Evolutionary conservation across 2,329 filamentous ascomycete genomes (phyloP).

Genomic region (Conoideocrella luteorostrata): DNA sequence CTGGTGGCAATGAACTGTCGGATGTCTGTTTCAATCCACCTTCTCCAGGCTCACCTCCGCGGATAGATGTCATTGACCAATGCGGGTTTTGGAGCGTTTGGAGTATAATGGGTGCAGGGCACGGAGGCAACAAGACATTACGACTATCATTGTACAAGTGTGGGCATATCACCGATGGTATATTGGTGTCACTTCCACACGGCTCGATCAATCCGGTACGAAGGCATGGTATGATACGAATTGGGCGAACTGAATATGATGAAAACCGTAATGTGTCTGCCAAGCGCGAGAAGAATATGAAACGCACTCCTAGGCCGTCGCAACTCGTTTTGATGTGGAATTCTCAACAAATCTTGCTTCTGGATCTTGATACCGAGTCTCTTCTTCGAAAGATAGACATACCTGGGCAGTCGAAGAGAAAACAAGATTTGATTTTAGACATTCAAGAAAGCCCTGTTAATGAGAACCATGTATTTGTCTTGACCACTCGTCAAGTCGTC

Average conservation of each 20-base stretch:
- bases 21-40: slow-evolving; percentile 61
- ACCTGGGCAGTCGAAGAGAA: slow-evolving; percentile 17
- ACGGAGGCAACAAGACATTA: slow-evolving; percentile 26
- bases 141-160: slow-evolving; percentile 28
- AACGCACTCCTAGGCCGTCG: background rate
- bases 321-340: slow-evolving; percentile 31
- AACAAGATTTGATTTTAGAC: slow-evolving; percentile 46
- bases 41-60: slow-evolving; percentile 40
- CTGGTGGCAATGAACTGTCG: slow-evolving; percentile 49
- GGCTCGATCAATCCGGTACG: slow-evolving; percentile 22
- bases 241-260: slow-evolving; percentile 24
- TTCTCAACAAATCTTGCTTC: slow-evolving; percentile 24
- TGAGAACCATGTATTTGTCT: slow-evolving; percentile 46
- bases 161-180: slow-evolving; percentile 38
- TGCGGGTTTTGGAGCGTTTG: slow-evolving; percentile 62
- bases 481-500: slow-evolving; percentile 48
- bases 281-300: slow-evolving; percentile 8
- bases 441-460: slow-evolving; percentile 40
- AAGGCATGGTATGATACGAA: slow-evolving; percentile 38
- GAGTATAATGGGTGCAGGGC: slow-evolving; percentile 42
- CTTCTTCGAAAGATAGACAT: slow-evolving; percentile 21
- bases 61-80: slow-evolving; percentile 61
- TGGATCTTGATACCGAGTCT: slow-evolving; percentile 29
- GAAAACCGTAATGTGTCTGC: slow-evolving; percentile 14
- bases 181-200: slow-evolving; percentile 27